Conservation (phyloP, 176 grass and related monocot genomes). For the Oropetium thomaeum region DNA sequence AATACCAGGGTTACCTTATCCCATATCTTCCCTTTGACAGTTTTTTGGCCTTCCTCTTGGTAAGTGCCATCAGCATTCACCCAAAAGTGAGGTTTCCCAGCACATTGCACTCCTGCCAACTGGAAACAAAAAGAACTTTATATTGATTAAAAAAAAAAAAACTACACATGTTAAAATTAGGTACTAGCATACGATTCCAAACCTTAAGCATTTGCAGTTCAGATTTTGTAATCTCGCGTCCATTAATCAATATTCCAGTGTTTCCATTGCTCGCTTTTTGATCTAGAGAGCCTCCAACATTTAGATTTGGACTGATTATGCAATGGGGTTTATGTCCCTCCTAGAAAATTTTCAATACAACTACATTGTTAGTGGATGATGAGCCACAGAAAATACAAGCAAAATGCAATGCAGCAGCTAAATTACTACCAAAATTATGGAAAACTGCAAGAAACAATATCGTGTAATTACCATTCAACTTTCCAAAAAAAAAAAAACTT, state of each 20-base stretch:
- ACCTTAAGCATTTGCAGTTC: constrained; percentile 98
- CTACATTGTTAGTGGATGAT: not conserved
- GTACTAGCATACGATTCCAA: constrained; percentile 12
- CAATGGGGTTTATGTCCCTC: constrained; percentile 88
- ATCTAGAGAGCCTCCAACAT: constrained; percentile 65
- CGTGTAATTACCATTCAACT: not conserved
- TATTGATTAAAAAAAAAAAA: not conserved
- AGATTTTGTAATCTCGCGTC: constrained; percentile 90
- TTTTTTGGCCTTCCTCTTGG: constrained; percentile 97
- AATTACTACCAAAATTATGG: not conserved
- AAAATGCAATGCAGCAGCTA: constrained; percentile 1
- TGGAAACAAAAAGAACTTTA: constrained; percentile 37
- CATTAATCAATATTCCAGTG: constrained; percentile 90
- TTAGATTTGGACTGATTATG: constrained; percentile 82
- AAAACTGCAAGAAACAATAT: not conserved
- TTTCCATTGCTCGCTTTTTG: constrained; percentile 84
- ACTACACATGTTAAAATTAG: constrained; percentile 11
- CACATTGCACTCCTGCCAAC: constrained; percentile 97
- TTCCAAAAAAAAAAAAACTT: not conserved
- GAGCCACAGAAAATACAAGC: not conserved
- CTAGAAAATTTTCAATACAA: constrained; percentile 38
- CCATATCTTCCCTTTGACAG: constrained; percentile 89
- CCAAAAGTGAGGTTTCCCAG: constrained; percentile 99
- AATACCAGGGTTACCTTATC: constrained; percentile 62
- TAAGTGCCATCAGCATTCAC: constrained; percentile 94